Evolutionary conservation across 805 yeast genomes (phyloP).

Genomic region (Myxozyma geophila): DNA sequence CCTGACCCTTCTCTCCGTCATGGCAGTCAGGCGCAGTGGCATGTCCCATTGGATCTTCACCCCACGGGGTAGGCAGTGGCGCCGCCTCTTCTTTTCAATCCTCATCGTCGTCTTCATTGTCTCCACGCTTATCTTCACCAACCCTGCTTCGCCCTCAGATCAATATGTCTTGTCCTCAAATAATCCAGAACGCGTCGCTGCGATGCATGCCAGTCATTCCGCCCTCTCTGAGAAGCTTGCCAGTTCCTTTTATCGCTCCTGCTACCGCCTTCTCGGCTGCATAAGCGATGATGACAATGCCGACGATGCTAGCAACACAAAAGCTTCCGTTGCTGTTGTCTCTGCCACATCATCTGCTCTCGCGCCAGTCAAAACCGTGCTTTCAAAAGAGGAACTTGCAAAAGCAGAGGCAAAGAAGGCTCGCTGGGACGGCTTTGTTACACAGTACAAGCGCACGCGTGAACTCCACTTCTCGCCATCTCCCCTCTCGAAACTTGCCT

Average conservation of each 20-base stretch:
- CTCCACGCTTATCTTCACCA: background rate
- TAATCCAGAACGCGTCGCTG: background rate
- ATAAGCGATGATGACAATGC: background rate
- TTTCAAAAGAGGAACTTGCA: background rate
- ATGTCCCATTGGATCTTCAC: background rate
- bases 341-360: background rate
- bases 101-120: background rate
- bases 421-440: conserved; percentile 1
- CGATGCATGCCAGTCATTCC: background rate
- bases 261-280: conserved; percentile 2
- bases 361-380: background rate
- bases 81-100: background rate
- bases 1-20: background rate
- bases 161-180: background rate
- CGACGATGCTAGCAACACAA: background rate
- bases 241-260: background rate
- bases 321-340: background rate
- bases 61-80: background rate
- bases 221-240: background rate
- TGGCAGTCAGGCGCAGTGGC: background rate
- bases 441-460: conserved; percentile 7
- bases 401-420: background rate
- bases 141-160: background rate
- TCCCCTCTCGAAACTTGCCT: conserved; percentile 15
- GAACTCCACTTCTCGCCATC: background rate